Evolutionary conservation across 192 early-diverging fungal genomes (phyloP).

Genomic region (Haplosporangium gracile): DNA sequence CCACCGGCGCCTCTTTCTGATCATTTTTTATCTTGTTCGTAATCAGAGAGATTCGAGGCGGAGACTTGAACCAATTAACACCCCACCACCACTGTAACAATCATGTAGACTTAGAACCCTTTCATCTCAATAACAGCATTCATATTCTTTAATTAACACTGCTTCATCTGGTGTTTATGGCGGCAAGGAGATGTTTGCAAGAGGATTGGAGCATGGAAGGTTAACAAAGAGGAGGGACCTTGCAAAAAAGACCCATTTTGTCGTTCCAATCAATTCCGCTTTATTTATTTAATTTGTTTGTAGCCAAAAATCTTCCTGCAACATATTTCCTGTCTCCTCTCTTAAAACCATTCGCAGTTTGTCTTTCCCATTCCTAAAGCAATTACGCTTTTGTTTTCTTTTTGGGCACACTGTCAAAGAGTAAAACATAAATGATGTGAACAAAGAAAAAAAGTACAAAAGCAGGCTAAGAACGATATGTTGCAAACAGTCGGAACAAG

Average conservation of each 20-base stretch:
- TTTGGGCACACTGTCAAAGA: neutral
- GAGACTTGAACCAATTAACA: neutral
- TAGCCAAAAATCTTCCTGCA: neutral
- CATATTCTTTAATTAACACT: neutral
- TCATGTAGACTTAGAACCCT: conserved; percentile 33
- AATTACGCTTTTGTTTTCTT: neutral
- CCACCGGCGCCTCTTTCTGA: neutral
- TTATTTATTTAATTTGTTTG: neutral
- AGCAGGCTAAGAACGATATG: neutral
- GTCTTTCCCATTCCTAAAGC: neutral
- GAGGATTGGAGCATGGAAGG: neutral
- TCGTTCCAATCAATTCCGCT: neutral
- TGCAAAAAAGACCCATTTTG: neutral
- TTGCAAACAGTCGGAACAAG: neutral
- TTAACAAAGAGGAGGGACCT: neutral
- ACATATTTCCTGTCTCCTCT: too few species aligned
- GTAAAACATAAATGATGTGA: neutral
- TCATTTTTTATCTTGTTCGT: neutral
- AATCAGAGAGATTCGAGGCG: neutral
- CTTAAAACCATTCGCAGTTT: too few species aligned
- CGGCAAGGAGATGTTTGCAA: neutral
- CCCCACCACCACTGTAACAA: conserved; percentile 7
- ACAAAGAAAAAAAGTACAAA: neutral
- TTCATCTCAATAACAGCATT: conserved; percentile 3
- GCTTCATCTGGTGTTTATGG: neutral